Evolutionary conservation across 2,329 filamentous ascomycete genomes (phyloP).

Genomic region (Fusarium ambrosium): DNA sequence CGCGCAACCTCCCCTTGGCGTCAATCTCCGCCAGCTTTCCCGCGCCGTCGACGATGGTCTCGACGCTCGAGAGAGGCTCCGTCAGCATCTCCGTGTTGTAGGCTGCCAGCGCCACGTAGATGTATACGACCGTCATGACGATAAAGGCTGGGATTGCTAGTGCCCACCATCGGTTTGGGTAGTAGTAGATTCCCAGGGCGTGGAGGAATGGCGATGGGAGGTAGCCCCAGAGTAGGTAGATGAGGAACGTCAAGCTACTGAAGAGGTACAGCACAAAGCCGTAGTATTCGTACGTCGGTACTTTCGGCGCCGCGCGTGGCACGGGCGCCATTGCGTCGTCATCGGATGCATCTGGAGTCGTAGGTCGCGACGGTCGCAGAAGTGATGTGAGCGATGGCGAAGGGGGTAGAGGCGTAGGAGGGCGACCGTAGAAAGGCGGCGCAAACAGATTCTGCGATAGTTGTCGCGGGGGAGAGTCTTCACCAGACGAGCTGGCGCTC

Average conservation of each 20-base stretch:
- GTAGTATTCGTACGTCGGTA: conserved; percentile 99
- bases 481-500: conserved; percentile 50
- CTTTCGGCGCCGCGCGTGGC: conserved; percentile 88
- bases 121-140: conserved; percentile 89
- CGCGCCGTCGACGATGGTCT: conserved; percentile 92
- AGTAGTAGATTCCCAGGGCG: conserved; percentile 94
- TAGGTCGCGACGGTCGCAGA: conserved; percentile 89
- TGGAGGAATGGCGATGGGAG: conserved; percentile 93
- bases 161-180: conserved; percentile 98
- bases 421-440: conserved; percentile 96
- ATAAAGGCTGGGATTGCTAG: conserved; percentile 92
- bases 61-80: conserved; percentile 80
- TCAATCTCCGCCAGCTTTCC: conserved; percentile 89
- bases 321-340: conserved; percentile 88
- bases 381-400: conserved; percentile 94
- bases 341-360: conserved; percentile 92
- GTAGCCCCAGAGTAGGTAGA: conserved; percentile 85
- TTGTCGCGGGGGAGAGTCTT: conserved; percentile 59
- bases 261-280: conserved; percentile 97
- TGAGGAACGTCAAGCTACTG: conserved; percentile 83
- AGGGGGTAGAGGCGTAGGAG: conserved; percentile 93
- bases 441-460: conserved; percentile 70
- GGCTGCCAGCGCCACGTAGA: conserved; percentile 90
- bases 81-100: conserved; percentile 95
- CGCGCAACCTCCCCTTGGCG: conserved; percentile 68